phyloP scores from a whole-genome alignment of 192 early-diverging fungal species.

The Entomortierella beljakovae region DNA sequence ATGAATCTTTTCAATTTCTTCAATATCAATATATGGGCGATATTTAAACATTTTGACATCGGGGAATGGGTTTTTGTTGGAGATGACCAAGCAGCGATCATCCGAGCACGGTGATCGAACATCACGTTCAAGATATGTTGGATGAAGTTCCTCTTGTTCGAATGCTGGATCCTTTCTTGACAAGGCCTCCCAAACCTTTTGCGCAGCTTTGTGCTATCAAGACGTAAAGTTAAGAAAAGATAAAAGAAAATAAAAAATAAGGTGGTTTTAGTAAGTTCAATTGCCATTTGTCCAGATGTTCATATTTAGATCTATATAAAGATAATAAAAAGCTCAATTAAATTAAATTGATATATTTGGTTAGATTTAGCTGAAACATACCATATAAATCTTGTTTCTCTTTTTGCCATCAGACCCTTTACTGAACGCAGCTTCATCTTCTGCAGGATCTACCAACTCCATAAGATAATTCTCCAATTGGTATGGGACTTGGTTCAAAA shows the following conservation, averaged over 20 bases:
- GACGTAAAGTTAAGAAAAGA: neutral
- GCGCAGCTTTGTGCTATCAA: constrained; percentile 57
- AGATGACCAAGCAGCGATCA: constrained; percentile 65
- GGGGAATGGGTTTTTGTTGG: constrained; percentile 64
- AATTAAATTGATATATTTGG: neutral
- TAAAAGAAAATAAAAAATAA: too few relatives aligned
- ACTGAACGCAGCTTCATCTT: constrained; percentile 57
- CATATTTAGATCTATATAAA: too few relatives aligned
- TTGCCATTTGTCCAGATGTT: too few relatives aligned
- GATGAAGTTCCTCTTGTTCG: constrained; percentile 54
- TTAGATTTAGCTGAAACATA: constrained; percentile 4
- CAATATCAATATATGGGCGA: constrained; percentile 61
- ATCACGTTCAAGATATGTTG: constrained; percentile 56
- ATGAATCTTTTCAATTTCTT: constrained; percentile 58
- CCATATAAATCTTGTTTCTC: constrained; percentile 65
- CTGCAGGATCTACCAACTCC: constrained; percentile 48
- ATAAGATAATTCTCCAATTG: constrained; percentile 59
- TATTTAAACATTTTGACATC: constrained; percentile 60
- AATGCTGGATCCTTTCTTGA: constrained; percentile 29
- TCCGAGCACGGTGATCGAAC: constrained; percentile 61
- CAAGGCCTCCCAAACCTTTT: constrained; percentile 51
- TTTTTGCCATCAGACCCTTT: constrained; percentile 54
- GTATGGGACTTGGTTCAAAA: constrained; percentile 66
- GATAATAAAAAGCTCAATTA: too few relatives aligned
- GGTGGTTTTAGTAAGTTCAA: too few relatives aligned